Evolutionary conservation across 495 filamentous ascomycete species (phyloP).

Genomic region (Jackrogersella minutella): DNA sequence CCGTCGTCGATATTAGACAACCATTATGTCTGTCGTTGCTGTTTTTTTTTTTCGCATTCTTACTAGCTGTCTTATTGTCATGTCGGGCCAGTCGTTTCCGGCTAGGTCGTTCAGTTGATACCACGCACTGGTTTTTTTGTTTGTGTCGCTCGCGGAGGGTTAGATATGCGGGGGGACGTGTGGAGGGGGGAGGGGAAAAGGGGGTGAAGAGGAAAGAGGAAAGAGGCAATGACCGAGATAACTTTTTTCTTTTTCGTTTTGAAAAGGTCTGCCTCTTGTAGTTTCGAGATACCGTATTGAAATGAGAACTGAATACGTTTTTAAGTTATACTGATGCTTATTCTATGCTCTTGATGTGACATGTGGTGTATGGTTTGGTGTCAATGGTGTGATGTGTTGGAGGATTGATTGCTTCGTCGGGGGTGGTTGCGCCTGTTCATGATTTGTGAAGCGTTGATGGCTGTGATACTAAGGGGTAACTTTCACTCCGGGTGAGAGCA

Average conservation of each 20-base stretch:
- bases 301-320: neutral
- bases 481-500: too few species aligned
- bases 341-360: neutral
- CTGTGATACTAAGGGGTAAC: too few species aligned
- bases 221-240: neutral
- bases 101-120: slow-evolving; percentile 19
- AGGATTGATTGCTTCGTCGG: neutral
- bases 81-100: neutral
- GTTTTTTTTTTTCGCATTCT: neutral
- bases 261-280: slow-evolving; percentile 4
- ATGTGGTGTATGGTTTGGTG: neutral
- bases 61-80: slow-evolving; percentile 1
- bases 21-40: neutral
- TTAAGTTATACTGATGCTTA: neutral
- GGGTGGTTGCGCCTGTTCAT: too few species aligned
- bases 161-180: neutral
- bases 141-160: slow-evolving; percentile 12
- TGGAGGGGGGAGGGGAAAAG: neutral
- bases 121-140: slow-evolving; percentile 15
- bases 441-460: too few species aligned
- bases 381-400: neutral
- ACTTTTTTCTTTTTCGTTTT: too few species aligned
- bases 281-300: slow-evolving; percentile 4
- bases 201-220: neutral
- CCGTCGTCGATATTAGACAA: slow-evolving; percentile 10